Conservation (phyloP, 176 grass and related monocot species). For the Carex pumila region DNA sequence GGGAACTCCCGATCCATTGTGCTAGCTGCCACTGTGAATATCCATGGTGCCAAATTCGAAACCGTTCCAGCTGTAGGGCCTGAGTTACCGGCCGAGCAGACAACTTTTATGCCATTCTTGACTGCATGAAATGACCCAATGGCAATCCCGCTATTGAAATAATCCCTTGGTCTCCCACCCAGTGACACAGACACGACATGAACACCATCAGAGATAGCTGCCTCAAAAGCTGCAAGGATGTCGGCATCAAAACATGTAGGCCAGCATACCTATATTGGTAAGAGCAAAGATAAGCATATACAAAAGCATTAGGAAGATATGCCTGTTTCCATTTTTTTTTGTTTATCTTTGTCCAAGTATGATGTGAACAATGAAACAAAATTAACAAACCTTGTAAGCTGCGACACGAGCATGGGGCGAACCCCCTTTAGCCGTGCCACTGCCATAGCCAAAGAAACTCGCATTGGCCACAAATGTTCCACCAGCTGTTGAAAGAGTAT, state of each 20-base stretch:
- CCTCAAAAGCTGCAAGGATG: conserved; percentile 60
- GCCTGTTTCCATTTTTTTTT: background rate
- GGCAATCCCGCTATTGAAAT: conserved; percentile 34
- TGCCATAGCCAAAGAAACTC: conserved; percentile 27
- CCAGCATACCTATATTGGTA: conserved; percentile 33
- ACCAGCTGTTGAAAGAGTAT: conserved; percentile 63
- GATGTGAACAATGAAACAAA: background rate
- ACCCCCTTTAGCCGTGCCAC: conserved; percentile 53
- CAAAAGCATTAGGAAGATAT: too few species aligned
- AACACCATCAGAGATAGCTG: conserved; percentile 61
- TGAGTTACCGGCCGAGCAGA: conserved; percentile 58
- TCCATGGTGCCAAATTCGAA: conserved; percentile 50
- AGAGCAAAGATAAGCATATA: too few species aligned
- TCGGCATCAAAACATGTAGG: conserved; percentile 55
- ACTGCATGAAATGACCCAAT: conserved; percentile 62
- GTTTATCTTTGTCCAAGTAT: background rate
- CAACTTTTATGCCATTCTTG: conserved; percentile 45
- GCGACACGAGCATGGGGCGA: conserved; percentile 54
- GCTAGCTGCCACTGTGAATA: conserved; percentile 60
- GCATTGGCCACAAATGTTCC: conserved; percentile 40
- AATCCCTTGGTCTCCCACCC: conserved; percentile 26
- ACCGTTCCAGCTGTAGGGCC: conserved; percentile 38
- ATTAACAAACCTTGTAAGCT: conserved; percentile 42
- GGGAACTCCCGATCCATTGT: conserved; percentile 49
- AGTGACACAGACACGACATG: conserved; percentile 63